Evolutionary conservation across 2,329 filamentous ascomycete genomes (phyloP).

Genomic region (Didymella pomorum): DNA sequence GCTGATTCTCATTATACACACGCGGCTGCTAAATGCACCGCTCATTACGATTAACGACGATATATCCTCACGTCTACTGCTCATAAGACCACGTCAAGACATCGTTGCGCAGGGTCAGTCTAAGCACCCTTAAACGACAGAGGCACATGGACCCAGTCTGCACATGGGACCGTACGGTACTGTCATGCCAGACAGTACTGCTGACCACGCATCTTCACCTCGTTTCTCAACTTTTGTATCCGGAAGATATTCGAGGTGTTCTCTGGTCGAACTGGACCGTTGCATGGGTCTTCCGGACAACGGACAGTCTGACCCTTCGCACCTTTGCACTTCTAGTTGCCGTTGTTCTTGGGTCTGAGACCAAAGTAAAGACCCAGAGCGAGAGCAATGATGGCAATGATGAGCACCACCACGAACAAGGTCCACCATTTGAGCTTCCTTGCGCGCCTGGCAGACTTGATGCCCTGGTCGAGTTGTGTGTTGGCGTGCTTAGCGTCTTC

Average conservation of each 20-base stretch:
- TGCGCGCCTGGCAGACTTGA: slow-evolving; percentile 69
- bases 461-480: slow-evolving; percentile 72
- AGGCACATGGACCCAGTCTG: slow-evolving; percentile 4
- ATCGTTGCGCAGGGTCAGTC: background rate
- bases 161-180: slow-evolving; percentile 1
- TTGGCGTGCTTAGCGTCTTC: slow-evolving; percentile 74
- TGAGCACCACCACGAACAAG: slow-evolving; percentile 63
- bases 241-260: background rate
- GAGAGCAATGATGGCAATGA: slow-evolving; percentile 60
- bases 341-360: slow-evolving; percentile 24
- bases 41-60: slow-evolving; percentile 23
- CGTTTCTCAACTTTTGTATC: background rate
- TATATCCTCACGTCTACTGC: slow-evolving; percentile 13
- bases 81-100: slow-evolving; percentile 8
- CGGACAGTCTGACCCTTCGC: background rate
- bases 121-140: slow-evolving; percentile 5
- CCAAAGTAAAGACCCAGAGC: slow-evolving; percentile 60
- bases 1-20: slow-evolving; percentile 22
- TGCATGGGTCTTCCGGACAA: background rate
- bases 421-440: slow-evolving; percentile 87
- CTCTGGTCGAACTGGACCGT: background rate
- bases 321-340: slow-evolving; percentile 17
- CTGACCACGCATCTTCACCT: background rate
- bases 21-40: slow-evolving; percentile 14
- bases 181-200: background rate